A percentile compares a stretch with the other conserved stretches of the same genome.
phyloP scores from a whole-genome alignment of 768 basidiomycete genomes.

The Lentinus brumalis region DNA sequence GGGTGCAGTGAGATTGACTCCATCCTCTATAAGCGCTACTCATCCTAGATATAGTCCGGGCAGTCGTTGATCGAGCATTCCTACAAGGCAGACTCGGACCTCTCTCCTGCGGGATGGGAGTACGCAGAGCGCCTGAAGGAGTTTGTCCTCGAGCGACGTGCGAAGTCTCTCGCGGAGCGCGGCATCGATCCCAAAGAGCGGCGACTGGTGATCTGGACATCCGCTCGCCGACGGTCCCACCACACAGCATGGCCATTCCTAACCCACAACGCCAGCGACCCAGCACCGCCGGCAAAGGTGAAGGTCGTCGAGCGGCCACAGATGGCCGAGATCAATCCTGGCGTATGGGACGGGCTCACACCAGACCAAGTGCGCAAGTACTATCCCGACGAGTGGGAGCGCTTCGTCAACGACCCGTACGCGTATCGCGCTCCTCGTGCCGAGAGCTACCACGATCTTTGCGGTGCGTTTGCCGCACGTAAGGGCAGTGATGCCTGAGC shows the following conservation, averaged over 20 bases:
- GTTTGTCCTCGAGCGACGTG: constrained; percentile 83
- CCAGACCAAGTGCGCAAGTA: constrained; percentile 86
- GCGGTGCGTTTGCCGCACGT: constrained; percentile 48
- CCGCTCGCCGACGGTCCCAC: constrained; percentile 87
- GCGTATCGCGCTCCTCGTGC: constrained; percentile 89
- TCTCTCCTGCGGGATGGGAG: constrained; percentile 94
- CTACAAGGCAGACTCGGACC: constrained; percentile 96
- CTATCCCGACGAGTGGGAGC: constrained; percentile 93
- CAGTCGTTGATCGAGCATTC: constrained; percentile 98
- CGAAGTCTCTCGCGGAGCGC: constrained; percentile 72
- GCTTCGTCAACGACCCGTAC: constrained; percentile 92
- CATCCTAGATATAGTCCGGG: constrained; percentile 66
- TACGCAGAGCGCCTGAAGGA: constrained; percentile 90
- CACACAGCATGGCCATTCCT: constrained; percentile 97
- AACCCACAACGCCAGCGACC: constrained; percentile 26
- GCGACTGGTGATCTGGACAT: constrained; percentile 90
- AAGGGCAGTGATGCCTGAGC: background rate
- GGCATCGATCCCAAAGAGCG: constrained; percentile 63
- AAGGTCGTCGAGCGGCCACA: constrained; percentile 94
- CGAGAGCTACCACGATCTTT: constrained; percentile 96
- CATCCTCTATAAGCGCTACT: constrained; percentile 1
- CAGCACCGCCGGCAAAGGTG: constrained; percentile 45
- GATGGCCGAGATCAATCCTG: constrained; percentile 98
- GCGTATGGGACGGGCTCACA: constrained; percentile 94
- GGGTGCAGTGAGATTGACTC: constrained; percentile 54